A percentile compares a stretch with the other conserved stretches of the same genome.
Evolutionary conservation across 176 grass and related monocot genomes (phyloP).

Genomic region (Eleusine indica): DNA sequence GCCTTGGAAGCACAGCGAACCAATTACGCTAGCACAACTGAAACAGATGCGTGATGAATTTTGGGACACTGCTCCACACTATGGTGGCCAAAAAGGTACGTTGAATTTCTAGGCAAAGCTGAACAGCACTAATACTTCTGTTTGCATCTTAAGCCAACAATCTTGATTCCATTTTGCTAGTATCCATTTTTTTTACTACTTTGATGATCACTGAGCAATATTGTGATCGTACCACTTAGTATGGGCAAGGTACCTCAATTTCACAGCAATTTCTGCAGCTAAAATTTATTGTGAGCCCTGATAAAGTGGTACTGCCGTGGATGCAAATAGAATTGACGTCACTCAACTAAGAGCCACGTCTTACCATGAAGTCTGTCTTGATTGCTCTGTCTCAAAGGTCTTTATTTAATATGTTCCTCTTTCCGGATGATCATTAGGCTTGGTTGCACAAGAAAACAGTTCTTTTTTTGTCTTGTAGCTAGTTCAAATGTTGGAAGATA

Average conservation of each 20-base stretch:
- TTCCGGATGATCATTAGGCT: not conserved
- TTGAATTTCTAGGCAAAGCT: slow-evolving; percentile 9
- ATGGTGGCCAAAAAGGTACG: slow-evolving; percentile 93
- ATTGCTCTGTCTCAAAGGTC: not conserved
- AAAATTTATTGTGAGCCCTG: not conserved
- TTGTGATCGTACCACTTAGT: not conserved
- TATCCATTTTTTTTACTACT: not conserved
- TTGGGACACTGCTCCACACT: slow-evolving; percentile 95
- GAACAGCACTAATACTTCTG: not conserved
- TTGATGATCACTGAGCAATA: not conserved
- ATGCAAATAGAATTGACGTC: not conserved
- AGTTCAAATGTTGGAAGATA: not conserved
- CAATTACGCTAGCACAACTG: slow-evolving; percentile 63
- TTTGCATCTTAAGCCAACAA: not conserved
- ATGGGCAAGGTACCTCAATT: not conserved
- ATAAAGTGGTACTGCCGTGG: not conserved
- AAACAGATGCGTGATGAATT: slow-evolving; percentile 93
- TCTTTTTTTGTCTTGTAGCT: no score
- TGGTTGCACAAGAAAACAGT: not conserved
- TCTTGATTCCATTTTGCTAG: slow-evolving; percentile 9
- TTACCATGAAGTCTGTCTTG: not conserved
- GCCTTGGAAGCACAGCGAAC: slow-evolving; percentile 85
- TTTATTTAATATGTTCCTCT: not conserved
- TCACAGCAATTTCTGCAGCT: not conserved
- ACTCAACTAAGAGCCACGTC: not conserved